Percentiles rank a stretch among this genome's conserved stretches.
Evolutionary conservation across 164 flowering plant genomes (phyloP).

Genomic region (Paratinospora sagittata): DNA sequence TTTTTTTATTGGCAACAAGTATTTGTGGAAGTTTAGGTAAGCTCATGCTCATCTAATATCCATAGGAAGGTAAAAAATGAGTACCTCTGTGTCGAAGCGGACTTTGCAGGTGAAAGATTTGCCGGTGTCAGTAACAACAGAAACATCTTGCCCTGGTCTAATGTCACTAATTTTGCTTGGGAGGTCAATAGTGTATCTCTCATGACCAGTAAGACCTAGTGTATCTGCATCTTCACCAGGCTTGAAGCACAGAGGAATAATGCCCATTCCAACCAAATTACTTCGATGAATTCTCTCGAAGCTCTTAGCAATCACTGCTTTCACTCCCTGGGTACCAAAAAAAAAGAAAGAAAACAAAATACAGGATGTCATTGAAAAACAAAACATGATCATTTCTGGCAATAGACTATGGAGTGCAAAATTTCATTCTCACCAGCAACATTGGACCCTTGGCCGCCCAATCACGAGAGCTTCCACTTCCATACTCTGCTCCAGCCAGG

Average conservation of each 20-base stretch:
- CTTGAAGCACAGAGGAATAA: constrained; percentile 74
- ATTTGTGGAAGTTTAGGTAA: not conserved
- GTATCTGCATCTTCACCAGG: constrained; percentile 81
- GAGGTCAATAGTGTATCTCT: constrained; percentile 66
- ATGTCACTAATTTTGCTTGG: constrained; percentile 56
- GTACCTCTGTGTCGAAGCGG: constrained; percentile 86
- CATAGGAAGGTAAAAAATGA: not conserved
- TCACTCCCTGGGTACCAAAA: constrained; percentile 56
- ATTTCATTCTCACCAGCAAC: constrained; percentile 48
- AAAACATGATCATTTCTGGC: not conserved
- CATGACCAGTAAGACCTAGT: constrained; percentile 70
- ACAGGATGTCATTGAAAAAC: not conserved
- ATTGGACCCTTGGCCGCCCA: constrained; percentile 88
- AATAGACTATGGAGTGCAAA: not conserved
- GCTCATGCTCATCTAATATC: not conserved
- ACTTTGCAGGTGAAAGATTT: constrained; percentile 67
- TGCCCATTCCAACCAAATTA: constrained; percentile 84
- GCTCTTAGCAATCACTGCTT: constrained; percentile 83
- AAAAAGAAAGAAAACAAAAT: not conserved
- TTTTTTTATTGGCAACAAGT: not conserved
- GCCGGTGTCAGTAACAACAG: constrained; percentile 58
- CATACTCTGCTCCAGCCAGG: constrained; percentile 75
- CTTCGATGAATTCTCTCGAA: constrained; percentile 87
- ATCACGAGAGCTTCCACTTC: constrained; percentile 86
- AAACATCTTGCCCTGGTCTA: constrained; percentile 75